Evolutionary conservation across 2,329 filamentous ascomycete genomes (phyloP).

Genomic region (Trichoderma atrobrunneum): DNA sequence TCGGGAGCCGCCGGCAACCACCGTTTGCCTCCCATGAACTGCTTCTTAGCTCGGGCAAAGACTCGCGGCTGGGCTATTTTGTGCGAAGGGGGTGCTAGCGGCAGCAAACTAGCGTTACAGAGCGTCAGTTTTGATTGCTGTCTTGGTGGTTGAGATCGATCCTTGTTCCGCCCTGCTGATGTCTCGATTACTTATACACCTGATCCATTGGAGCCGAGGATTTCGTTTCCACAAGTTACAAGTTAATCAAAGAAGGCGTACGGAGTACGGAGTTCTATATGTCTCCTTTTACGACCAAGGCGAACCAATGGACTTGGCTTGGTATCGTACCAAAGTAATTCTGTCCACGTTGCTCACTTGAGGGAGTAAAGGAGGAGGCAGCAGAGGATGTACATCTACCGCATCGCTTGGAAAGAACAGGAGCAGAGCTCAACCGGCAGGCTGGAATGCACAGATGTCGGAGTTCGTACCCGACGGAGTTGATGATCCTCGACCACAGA

Average conservation of each 20-base stretch:
- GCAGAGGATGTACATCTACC: background rate
- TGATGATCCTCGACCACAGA: background rate
- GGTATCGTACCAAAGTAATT: background rate
- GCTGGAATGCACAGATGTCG: background rate
- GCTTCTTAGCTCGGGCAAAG: background rate
- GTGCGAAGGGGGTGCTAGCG: background rate
- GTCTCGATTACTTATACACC: background rate
- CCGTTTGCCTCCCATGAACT: background rate
- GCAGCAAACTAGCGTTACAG: slow-evolving; percentile 13
- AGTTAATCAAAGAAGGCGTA: background rate
- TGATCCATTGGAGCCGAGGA: background rate
- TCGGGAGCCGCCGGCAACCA: background rate
- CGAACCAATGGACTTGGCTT: background rate
- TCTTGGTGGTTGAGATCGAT: background rate
- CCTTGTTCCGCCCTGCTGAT: background rate
- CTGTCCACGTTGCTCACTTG: background rate
- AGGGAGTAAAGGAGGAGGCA: background rate
- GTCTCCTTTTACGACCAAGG: background rate
- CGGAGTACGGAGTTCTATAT: background rate
- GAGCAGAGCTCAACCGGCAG: background rate
- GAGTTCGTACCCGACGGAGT: background rate
- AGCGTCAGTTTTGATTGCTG: background rate
- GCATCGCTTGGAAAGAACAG: background rate
- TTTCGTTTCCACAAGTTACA: background rate
- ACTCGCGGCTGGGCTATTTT: background rate